Evolutionary conservation across 805 yeast species (phyloP), one percentile per base, ranked within the genome.

Genomic region (Hanseniaspora pseudoguilliermondii): DNA sequence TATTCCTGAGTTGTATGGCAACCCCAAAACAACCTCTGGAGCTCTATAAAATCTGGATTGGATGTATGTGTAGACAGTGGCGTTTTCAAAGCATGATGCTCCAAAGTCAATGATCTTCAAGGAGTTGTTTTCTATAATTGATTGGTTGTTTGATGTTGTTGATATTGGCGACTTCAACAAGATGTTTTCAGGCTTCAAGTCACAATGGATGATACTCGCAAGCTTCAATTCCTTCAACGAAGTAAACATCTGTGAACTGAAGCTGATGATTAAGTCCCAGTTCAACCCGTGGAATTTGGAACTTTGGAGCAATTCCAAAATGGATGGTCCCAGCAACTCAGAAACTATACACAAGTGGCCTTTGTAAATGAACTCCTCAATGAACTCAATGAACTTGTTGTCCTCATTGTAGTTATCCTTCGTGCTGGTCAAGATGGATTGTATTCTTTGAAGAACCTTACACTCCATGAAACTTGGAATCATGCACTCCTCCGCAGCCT

Each of bases 51-150:
- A 90, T 58, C 97, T 73, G 5, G 95, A 86, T 68, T 90, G 97
- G 60, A 90, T 86, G 65, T 90, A 90, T 0, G 97, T 84, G 71
- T 87, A 90, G 6, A 90, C 75, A 1, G 95, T 86, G 63, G 89
- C 91, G 55, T 89, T 74, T 59, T 91, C 95, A 65, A 87, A 91
- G 66, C 97, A 90, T 0, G 97, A 95, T 2, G 93, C 82, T 0
- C 97, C 97, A 71, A 91, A 93, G 71, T 93, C 99, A 63, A 93
- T 91, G 44, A 93, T 84, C 69, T 93, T 93, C 61, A 93, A 80
- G 10, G 42, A 35, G 21, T 48, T 36, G 34, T 38, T 46, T 15
- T 46, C 49, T n/a, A 46, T 34, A 13, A 46, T 46, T 2, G 52
- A 38, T 9, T 49, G 27, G 20, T 38, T 38, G 29, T 36, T 42